phyloP scores from a whole-genome alignment of 805 yeast genomes.

The Spathaspora gorwiae region DNA sequence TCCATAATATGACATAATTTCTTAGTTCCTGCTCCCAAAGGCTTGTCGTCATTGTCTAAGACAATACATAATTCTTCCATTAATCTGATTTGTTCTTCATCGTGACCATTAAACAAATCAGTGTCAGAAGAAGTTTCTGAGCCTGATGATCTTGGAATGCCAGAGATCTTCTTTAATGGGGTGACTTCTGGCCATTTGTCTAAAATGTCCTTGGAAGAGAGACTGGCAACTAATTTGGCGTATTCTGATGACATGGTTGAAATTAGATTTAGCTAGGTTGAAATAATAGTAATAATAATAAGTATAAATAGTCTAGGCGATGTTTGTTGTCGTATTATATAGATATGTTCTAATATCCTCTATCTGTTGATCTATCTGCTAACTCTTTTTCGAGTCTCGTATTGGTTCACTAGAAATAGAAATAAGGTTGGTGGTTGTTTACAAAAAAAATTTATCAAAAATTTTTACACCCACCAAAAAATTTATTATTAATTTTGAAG shows the following conservation, averaged over 20 bases:
- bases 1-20: constrained; percentile 85
- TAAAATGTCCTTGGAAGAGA: constrained; percentile 48
- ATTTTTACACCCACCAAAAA: too few species aligned
- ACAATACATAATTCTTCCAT: constrained; percentile 98
- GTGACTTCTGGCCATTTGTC: constrained; percentile 62
- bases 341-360: too few species aligned
- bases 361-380: too few species aligned
- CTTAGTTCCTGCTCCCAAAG: constrained; percentile 92
- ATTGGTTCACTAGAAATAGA: too few species aligned
- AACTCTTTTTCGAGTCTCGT: too few species aligned
- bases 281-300: too few species aligned
- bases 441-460: too few species aligned
- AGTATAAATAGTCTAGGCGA: too few species aligned
- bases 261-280: too few species aligned
- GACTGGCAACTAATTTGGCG: constrained; percentile 46
- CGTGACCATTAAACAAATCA: constrained; percentile 75
- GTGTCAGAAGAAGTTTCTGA: constrained; percentile 27
- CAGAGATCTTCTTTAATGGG: constrained; percentile 57
- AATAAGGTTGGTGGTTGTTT: too few species aligned
- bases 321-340: too few species aligned
- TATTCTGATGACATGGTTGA: constrained; percentile 3
- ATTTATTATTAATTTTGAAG: too few species aligned
- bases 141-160: constrained; percentile 46
- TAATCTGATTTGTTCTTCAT: constrained; percentile 86
- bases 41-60: constrained; percentile 78